phyloP scores from a whole-genome alignment of 163 green algal species.

The Prototheca wickerhamii region DNA sequence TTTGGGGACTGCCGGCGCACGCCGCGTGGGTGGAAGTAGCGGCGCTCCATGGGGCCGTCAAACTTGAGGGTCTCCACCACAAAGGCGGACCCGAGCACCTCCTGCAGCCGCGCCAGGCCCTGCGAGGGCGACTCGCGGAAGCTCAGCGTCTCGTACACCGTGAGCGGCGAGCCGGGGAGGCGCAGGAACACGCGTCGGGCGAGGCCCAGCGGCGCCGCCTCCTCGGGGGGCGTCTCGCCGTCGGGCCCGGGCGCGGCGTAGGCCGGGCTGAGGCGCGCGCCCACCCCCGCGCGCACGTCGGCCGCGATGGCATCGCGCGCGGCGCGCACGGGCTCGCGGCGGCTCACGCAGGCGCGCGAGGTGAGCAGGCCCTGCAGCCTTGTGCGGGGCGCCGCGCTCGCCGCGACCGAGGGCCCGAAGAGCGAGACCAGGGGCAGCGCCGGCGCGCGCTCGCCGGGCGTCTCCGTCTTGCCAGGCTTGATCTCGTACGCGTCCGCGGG shows the following conservation, averaged over 20 bases:
- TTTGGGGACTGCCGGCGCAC: neutral
- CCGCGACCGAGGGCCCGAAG: too few relatives aligned
- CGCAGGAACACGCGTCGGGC: neutral
- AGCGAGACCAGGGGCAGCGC: too few relatives aligned
- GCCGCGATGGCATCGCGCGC: constrained; percentile 10
- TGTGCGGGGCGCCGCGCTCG: neutral
- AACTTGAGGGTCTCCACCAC: neutral
- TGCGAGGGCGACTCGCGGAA: neutral
- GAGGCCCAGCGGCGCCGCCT: neutral
- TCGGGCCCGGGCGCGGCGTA: too few relatives aligned
- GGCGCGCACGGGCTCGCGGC: constrained; percentile 4
- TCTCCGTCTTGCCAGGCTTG: too few relatives aligned
- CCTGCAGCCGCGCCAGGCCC: neutral
- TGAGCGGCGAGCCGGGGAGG: neutral
- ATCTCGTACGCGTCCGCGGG: too few relatives aligned
- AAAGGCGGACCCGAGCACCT: neutral
- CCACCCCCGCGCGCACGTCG: constrained; percentile 7
- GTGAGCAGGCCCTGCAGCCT: constrained; percentile 13
- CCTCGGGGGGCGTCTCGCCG: too few relatives aligned
- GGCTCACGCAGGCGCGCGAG: constrained; percentile 20
- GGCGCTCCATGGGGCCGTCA: neutral
- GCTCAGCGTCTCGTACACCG: neutral
- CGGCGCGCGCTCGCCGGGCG: too few relatives aligned
- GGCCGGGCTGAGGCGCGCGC: neutral
- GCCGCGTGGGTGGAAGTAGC: neutral